Evolutionary conservation across 176 grass and related monocot genomes (phyloP), one percentile per base, ranked within the genome.

Genomic region (Ananas comosus): DNA sequence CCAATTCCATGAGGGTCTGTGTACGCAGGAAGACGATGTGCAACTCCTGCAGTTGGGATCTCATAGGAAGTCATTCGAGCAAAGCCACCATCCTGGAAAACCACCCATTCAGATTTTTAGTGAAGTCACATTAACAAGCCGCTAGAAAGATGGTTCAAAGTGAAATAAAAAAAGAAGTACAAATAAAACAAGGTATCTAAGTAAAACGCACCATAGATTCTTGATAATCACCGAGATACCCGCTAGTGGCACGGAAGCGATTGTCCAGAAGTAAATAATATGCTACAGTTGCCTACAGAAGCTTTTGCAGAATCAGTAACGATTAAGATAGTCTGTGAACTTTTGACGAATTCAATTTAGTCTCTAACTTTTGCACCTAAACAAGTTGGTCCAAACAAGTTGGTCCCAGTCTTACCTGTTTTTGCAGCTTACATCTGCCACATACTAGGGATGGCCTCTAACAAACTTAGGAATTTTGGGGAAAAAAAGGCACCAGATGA

Each of bases 181-280:
- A 14, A 14, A 56, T 17, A 5, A 17, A 59, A 18, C 21, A 8
- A 5, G 9, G n/a, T 22, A 22, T 16, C 9, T 61, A 61, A 11
- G 56, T 61, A 61, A 61, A 51, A 83, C 86, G 80, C 70, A 99
- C 94, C 84, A 72, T 76, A 70, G 80, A 33, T 78, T 92, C 86
- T 80, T 91, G 89, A 71, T 84, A 90, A 48, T 90, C 86, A 72
- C 94, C 94, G 22, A 97, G 77, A 81, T 97, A 93, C 50, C 87
- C 94, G 77, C 80, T 90, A 24, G 84, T 90, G 51, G 89, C 69
- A 72, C 82, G 90, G 58, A 97, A 97, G 10, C 89, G 84, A 87
- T 87, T 90, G 80, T 97, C 94, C 86, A 97, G 25, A 76, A 90
- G 89, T 63, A 97, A 89, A 73, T 93, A 90, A 85, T 97, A 97